Base-by-base conservation (phyloP, 139 green algal genomes). In the Gonium pectorale region DNA sequence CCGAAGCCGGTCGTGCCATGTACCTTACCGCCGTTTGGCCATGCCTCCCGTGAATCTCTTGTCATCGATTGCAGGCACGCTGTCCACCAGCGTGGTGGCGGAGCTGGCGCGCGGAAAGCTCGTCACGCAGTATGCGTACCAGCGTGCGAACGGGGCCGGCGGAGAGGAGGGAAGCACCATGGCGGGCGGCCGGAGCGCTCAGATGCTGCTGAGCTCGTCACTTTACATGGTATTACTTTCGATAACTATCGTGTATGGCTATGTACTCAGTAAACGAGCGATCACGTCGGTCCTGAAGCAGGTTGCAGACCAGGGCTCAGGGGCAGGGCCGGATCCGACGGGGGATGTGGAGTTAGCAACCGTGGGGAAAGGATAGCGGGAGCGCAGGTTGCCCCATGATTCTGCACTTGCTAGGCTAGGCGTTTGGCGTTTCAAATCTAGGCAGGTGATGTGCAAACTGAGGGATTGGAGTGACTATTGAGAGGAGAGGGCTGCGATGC, bases 211-310 rank as follows among this genome's bases (percentile, higher is more conserved):
- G 11, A 70, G 43, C 26, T 63, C 41, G 0, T 33, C 81, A 4
- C 31, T 89, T 5, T 89, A 86, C 35, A 79, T 85, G 26, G 35
- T 69, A 29, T 33, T 88, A n/a, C 72, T 92, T 4, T 51, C 63
- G 8, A 51, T 89, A 2, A 90, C 85, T 11, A 87, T 82, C 5
- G 73, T 92, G 33, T 92, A 90, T n/a, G 88, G 88, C 13, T 92
- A 92, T 54, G 77, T 87, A 15, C 37, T 88, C 33, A 86, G 80
- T 29, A 85, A 92, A 21, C 88, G 88, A 0, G 85, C 88, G 0
- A 92, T 92, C 46, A 72, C 33, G 27, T 49, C 64, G 5, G 86
- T 90, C 5, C 54, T 90, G 0, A 90, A 90, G 54, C 62, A 70
- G 26, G 80, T 85, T 19, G 64, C 59, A 64, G 78, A 85, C 31